Evolutionary conservation across 1,139 yeast species (phyloP).

Genomic region (Taphrina pruni): DNA sequence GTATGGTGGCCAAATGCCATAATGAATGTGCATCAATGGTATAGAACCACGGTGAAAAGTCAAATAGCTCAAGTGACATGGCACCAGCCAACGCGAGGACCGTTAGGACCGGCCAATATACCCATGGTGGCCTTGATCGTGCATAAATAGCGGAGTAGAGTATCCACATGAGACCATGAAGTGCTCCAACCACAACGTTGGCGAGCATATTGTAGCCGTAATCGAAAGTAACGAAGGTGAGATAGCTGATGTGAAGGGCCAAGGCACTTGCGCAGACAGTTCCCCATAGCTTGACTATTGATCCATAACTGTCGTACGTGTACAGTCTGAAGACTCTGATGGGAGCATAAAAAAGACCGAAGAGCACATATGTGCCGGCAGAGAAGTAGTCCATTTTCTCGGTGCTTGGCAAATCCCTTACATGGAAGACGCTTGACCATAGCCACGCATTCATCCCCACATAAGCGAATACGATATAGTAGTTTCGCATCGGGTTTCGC

Average conservation of each 20-base stretch:
- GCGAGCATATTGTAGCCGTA: slow-evolving; percentile 95
- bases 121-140: slow-evolving; percentile 51
- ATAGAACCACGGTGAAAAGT: slow-evolving; percentile 71
- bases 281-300: slow-evolving; percentile 53
- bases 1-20: slow-evolving; percentile 71
- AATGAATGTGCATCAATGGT: slow-evolving; percentile 85
- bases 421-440: slow-evolving; percentile 82
- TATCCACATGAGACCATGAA: slow-evolving; percentile 68
- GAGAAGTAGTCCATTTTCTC: slow-evolving; percentile 89
- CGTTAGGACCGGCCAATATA: slow-evolving; percentile 60
- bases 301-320: slow-evolving; percentile 51
- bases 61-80: slow-evolving; percentile 86
- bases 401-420: slow-evolving; percentile 77
- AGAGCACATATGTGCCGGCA: slow-evolving; percentile 85
- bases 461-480: slow-evolving; percentile 58
- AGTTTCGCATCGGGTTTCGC: slow-evolving; percentile 52
- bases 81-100: slow-evolving; percentile 67
- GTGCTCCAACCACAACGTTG: slow-evolving; percentile 74
- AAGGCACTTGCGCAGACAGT: slow-evolving; percentile 60
- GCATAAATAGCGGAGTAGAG: slow-evolving; percentile 50
- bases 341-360: slow-evolving; percentile 73
- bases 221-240: slow-evolving; percentile 75
- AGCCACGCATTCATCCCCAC: slow-evolving; percentile 88
- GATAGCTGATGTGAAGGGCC: slow-evolving; percentile 66
- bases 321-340: slow-evolving; percentile 67